phyloP scores from a whole-genome alignment of 352 stramenopile species.

The Phytopythium helicoides region DNA sequence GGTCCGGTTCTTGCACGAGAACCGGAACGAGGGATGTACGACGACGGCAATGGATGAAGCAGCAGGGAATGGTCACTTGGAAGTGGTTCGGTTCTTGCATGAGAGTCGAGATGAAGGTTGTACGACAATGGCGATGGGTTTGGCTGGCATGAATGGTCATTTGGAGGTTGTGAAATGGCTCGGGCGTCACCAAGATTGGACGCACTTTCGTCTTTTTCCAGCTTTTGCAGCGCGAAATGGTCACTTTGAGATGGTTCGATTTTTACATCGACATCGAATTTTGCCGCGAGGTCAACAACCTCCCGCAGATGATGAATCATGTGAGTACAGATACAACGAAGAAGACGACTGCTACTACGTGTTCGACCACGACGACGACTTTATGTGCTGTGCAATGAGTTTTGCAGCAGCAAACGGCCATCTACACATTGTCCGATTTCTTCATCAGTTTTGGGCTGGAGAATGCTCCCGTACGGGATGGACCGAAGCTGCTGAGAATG shows the following conservation, averaged over 20 bases:
- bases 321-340: too few species aligned
- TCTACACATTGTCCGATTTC: not conserved
- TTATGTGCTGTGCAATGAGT: not conserved
- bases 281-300: too few species aligned
- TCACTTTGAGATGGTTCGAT: not conserved
- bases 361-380: too few species aligned
- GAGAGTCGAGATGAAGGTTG: constrained; percentile 12
- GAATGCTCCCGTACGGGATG: too few species aligned
- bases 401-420: not conserved
- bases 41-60: constrained; percentile 1
- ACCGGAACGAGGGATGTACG: not conserved
- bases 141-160: not conserved
- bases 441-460: too few species aligned
- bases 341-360: too few species aligned
- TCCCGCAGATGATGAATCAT: too few species aligned
- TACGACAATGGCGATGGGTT: constrained; percentile 17
- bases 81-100: not conserved
- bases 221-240: not conserved
- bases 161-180: not conserved
- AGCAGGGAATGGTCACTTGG: not conserved
- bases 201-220: constrained; percentile 9
- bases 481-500: not conserved
- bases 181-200: constrained; percentile 12
- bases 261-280: too few species aligned
- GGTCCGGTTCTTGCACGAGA: constrained; percentile 12